Conservation (phyloP, 2,329 filamentous ascomycete species). For the Colletotrichum melonis region DNA sequence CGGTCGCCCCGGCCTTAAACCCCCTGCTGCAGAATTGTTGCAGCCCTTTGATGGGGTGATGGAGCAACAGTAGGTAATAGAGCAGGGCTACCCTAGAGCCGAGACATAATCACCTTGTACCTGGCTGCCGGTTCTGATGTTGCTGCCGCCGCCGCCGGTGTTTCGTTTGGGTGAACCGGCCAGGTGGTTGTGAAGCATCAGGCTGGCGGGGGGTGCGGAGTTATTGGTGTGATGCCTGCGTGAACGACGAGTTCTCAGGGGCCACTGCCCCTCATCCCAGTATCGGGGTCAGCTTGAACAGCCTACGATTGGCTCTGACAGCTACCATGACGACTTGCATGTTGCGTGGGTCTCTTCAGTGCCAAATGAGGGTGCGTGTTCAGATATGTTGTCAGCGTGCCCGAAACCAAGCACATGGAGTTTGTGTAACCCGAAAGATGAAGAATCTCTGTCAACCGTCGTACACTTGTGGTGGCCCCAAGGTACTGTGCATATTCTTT, state of each 20-base stretch:
- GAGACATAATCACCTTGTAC: constrained; percentile 16
- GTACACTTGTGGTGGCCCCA: background rate
- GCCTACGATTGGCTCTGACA: constrained; percentile 9
- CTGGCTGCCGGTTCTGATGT: constrained; percentile 8
- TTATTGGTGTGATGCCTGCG: constrained; percentile 7
- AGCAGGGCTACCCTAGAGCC: constrained; percentile 17
- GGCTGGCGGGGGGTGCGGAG: constrained; percentile 1
- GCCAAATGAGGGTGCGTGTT: constrained; percentile 6
- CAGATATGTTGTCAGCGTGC: constrained; percentile 8
- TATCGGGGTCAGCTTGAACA: constrained; percentile 13
- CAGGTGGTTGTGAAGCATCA: background rate
- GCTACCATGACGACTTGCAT: constrained; percentile 2
- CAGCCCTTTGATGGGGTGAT: background rate
- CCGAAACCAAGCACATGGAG: constrained; percentile 3
- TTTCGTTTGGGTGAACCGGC: background rate
- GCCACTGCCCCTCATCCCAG: constrained; percentile 21
- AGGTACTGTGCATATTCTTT: constrained; percentile 3
- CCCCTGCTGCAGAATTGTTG: constrained; percentile 23
- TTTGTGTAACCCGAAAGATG: constrained; percentile 13
- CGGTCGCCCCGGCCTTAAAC: constrained; percentile 23
- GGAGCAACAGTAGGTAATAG: background rate
- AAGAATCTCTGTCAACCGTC: background rate
- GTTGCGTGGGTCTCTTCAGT: background rate
- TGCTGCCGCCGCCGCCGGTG: background rate
- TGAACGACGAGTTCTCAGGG: background rate